Conservation (phyloP, 768 basidiomycete species). For the Kwoniella sp. region DNA sequence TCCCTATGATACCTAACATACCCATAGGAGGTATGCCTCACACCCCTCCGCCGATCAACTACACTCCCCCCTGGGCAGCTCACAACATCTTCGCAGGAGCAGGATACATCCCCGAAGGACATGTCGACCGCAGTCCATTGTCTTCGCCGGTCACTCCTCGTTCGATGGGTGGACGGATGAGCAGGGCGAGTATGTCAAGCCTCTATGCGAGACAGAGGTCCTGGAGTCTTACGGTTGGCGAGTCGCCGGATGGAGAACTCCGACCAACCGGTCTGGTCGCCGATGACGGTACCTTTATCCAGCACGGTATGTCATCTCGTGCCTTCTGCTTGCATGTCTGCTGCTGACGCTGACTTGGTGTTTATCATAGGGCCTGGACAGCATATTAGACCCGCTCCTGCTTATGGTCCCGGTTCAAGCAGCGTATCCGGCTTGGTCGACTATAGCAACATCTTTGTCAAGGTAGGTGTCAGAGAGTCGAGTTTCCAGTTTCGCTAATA, state of each 20-base stretch:
- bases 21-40: slow-evolving; percentile 8
- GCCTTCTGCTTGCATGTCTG: not conserved
- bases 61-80: slow-evolving; percentile 30
- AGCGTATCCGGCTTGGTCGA: slow-evolving; percentile 46
- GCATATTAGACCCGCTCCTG: slow-evolving; percentile 43
- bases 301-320: slow-evolving; percentile 38
- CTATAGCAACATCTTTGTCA: slow-evolving; percentile 45
- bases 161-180: slow-evolving; percentile 10
- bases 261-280: slow-evolving; percentile 34
- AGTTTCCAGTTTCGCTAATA: not conserved
- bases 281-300: slow-evolving; percentile 40
- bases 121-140: not conserved
- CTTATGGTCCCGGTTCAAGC: slow-evolving; percentile 37
- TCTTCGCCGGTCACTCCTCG: slow-evolving; percentile 8
- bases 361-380: slow-evolving; percentile 39
- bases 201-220: slow-evolving; percentile 20
- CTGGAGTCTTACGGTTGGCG: slow-evolving; percentile 36
- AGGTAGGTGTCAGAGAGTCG: slow-evolving; percentile 24
- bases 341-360: slow-evolving; percentile 2
- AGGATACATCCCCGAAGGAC: not conserved
- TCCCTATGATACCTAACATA: not conserved
- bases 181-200: slow-evolving; percentile 10
- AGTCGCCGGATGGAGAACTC: slow-evolving; percentile 30
- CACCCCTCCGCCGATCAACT: slow-evolving; percentile 23
- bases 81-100: slow-evolving; percentile 35